A percentile compares a stretch with the other conserved stretches of the same genome.
These are phyloP conservation scores for Cruciata laevipes DNA, from an alignment of 257 asterid genomes.

Conservation along the genomic window DNA sequence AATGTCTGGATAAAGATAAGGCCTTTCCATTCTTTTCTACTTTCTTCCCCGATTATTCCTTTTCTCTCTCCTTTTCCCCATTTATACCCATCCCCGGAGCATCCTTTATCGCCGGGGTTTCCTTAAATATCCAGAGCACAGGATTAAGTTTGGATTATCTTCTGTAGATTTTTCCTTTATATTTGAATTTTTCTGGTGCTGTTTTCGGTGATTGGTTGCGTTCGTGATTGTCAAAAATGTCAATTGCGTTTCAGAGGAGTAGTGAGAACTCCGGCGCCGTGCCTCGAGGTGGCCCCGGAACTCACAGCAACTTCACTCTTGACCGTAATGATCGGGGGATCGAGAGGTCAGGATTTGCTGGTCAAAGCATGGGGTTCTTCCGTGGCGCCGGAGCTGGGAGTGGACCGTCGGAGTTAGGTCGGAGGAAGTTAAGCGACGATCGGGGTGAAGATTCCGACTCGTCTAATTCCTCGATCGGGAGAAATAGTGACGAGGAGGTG, in stretches of 20 bases:
- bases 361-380: constrained; percentile 12
- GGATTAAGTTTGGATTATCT: constrained; percentile 2
- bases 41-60: constrained; percentile 7
- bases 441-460: constrained; percentile 16
- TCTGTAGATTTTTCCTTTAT: neutral
- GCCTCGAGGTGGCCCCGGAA: neutral
- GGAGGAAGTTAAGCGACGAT: constrained; percentile 9
- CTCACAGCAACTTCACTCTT: neutral
- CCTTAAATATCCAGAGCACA: neutral
- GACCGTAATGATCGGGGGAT: constrained; percentile 17
- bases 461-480: constrained; percentile 31
- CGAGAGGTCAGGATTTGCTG: constrained; percentile 21
- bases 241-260: constrained; percentile 22
- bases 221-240: constrained; percentile 11
- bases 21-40: constrained; percentile 14
- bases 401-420: constrained; percentile 11
- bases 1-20: constrained; percentile 59
- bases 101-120: neutral
- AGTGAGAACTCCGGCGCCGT: constrained; percentile 4
- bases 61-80: constrained; percentile 7
- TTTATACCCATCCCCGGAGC: constrained; percentile 2
- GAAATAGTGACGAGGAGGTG: constrained; percentile 36
- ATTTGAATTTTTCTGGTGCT: neutral
- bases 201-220: neutral
- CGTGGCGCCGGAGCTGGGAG: constrained; percentile 3